A percentile compares a stretch with the other conserved stretches of the same genome.
phyloP scores from a whole-genome alignment of 2,329 filamentous ascomycete genomes.

The Xylariaceae sp. region DNA sequence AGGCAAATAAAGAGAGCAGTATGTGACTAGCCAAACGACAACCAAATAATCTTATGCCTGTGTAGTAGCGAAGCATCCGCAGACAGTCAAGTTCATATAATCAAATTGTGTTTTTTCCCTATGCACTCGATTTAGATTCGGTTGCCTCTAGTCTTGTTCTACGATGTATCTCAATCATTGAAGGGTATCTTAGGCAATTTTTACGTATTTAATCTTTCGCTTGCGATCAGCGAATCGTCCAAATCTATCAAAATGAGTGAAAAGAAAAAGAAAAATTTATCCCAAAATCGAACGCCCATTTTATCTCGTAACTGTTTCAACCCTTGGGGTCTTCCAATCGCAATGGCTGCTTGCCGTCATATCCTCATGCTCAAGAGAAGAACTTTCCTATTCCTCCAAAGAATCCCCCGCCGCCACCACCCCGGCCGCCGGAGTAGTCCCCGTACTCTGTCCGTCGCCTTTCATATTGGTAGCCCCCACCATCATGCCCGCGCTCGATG shows the following conservation, averaged over 20 bases:
- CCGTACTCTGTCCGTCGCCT: conserved; percentile 43
- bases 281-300: conserved; percentile 16
- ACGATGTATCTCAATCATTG: neutral
- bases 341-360: conserved; percentile 8
- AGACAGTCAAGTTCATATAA: conserved; percentile 27
- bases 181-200: conserved; percentile 11
- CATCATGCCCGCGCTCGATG: conserved; percentile 45
- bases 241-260: neutral
- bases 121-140: neutral
- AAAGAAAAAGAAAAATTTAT: neutral
- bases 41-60: conserved; percentile 22
- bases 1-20: conserved; percentile 38
- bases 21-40: conserved; percentile 16
- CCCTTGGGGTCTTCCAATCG: neutral
- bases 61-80: conserved; percentile 31
- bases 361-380: conserved; percentile 45
- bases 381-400: conserved; percentile 47
- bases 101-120: conserved; percentile 13
- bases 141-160: no score
- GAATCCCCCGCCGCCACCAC: conserved; percentile 44
- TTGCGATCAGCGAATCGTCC: neutral
- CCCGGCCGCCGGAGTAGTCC: conserved; percentile 40
- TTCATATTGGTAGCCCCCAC: conserved; percentile 48
- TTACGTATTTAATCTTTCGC: conserved; percentile 1
- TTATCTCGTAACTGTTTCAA: conserved; percentile 3